Conservation (phyloP, 2,329 filamentous ascomycete genomes). For the Epichloe gansuensis region DNA sequence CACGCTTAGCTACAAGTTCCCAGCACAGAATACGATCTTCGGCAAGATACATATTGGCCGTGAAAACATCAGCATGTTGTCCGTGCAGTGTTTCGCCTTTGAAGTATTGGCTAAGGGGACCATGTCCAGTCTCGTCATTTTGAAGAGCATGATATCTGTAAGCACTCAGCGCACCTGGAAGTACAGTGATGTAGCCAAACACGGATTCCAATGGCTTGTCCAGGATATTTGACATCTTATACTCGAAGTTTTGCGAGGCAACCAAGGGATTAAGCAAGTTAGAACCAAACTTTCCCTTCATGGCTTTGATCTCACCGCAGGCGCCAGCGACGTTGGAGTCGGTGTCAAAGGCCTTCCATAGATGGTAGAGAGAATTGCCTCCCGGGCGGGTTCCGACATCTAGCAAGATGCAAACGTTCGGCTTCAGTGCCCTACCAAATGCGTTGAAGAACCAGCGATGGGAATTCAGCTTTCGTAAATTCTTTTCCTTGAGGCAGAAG, state of each 20-base stretch:
- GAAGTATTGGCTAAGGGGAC: conserved; percentile 95
- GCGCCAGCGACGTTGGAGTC: conserved; percentile 96
- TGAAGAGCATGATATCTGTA: conserved; percentile 94
- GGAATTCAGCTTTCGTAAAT: conserved; percentile 94
- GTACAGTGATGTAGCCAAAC: conserved; percentile 94
- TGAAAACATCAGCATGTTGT: conserved; percentile 92
- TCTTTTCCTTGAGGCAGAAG: conserved; percentile 97
- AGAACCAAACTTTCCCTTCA: conserved; percentile 74
- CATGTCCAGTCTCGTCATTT: conserved; percentile 91
- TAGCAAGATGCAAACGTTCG: conserved; percentile 91
- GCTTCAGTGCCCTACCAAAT: conserved; percentile 82
- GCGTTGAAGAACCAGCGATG: conserved; percentile 99
- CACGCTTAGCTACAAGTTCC: conserved; percentile 91
- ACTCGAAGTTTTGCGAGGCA: conserved; percentile 97
- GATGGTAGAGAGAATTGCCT: conserved; percentile 81
- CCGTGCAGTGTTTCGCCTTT: conserved; percentile 96
- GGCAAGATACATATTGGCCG: conserved; percentile 89
- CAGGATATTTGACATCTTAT: conserved; percentile 99
- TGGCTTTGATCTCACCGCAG: conserved; percentile 94
- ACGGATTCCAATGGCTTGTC: conserved; percentile 96
- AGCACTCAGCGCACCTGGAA: conserved; percentile 87
- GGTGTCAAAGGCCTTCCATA: conserved; percentile 98
- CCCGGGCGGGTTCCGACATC: conserved; percentile 93
- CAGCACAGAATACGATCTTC: conserved; percentile 85
- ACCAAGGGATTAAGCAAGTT: conserved; percentile 89